phyloP scores from a whole-genome alignment of 257 asterid genomes.

The Thymus mandschuricus region DNA sequence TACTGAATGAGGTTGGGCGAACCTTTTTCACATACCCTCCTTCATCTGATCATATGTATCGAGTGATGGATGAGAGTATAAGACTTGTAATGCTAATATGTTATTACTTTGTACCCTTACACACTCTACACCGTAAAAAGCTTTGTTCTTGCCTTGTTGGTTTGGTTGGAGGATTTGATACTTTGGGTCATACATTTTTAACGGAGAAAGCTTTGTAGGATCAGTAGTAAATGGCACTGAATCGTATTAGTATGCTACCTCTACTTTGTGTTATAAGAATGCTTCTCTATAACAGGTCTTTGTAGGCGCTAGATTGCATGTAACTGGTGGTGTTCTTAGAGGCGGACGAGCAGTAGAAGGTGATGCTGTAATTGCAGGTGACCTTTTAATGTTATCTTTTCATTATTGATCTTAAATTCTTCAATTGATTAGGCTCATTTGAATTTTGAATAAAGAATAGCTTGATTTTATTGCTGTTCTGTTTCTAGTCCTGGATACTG shows the following conservation, averaged over 20 bases:
- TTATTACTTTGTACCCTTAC: constrained; percentile 10
- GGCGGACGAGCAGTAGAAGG: constrained; percentile 98
- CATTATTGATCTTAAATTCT: constrained; percentile 30
- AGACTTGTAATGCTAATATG: not conserved
- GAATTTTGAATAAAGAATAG: constrained; percentile 20
- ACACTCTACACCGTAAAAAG: not conserved
- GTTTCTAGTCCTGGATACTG: constrained; percentile 88
- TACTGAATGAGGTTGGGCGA: constrained; percentile 3
- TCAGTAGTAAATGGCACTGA: constrained; percentile 13
- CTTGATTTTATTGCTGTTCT: constrained; percentile 33
- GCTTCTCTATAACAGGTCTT: constrained; percentile 66
- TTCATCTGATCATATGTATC: constrained; percentile 17
- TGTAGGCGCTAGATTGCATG: constrained; percentile 98
- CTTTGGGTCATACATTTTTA: constrained; percentile 17
- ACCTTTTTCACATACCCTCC: not conserved
- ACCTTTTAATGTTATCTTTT: constrained; percentile 23
- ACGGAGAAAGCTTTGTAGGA: constrained; percentile 15
- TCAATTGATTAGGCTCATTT: constrained; percentile 11
- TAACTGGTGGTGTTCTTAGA: constrained; percentile 96
- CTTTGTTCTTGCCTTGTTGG: constrained; percentile 3
- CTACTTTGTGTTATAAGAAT: constrained; percentile 10
- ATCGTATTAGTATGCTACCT: constrained; percentile 18
- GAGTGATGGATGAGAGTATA: constrained; percentile 3
- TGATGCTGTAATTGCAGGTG: constrained; percentile 91
- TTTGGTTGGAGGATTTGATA: constrained; percentile 15